Percentiles rank a stretch among this genome's conserved stretches.
These are phyloP conservation scores for Paracorniculantispora psalliotae DNA, from an alignment of 2,329 filamentous ascomycete genomes.

Conservation along the genomic window DNA sequence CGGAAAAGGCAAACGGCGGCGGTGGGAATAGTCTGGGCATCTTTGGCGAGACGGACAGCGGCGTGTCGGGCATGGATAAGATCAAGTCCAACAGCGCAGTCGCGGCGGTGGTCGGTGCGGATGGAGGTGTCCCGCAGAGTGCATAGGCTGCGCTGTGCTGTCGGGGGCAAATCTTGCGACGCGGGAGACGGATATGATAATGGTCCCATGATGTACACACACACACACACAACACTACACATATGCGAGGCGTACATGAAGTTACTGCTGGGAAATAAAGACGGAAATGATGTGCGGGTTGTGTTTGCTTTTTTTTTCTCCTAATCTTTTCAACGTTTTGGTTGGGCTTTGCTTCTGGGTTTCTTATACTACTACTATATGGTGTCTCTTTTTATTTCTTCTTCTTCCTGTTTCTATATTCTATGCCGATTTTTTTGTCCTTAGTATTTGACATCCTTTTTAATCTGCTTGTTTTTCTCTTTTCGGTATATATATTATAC, in stretches of 20 bases:
- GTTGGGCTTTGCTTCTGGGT: neutral
- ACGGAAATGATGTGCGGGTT: neutral
- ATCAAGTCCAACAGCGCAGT: slow-evolving; percentile 15
- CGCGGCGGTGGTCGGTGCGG: slow-evolving; percentile 19
- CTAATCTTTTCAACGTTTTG: too few relatives aligned
- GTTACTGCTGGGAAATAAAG: neutral
- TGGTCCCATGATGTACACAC: slow-evolving; percentile 6
- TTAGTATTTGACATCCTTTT: neutral
- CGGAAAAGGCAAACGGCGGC: slow-evolving; percentile 12
- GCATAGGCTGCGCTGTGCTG: slow-evolving; percentile 24
- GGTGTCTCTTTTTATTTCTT: neutral
- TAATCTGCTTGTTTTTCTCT: neutral
- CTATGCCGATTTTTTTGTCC: neutral
- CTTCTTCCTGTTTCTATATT: neutral
- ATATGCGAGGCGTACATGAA: neutral
- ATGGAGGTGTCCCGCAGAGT: slow-evolving; percentile 22
- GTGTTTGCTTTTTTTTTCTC: neutral
- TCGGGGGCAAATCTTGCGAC: slow-evolving; percentile 4
- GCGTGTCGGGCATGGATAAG: slow-evolving; percentile 39
- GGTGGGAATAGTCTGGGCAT: slow-evolving; percentile 37
- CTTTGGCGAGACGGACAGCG: slow-evolving; percentile 39
- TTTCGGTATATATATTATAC: slow-evolving; percentile 2
- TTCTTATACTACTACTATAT: neutral
- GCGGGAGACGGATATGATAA: neutral
- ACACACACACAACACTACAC: neutral